phyloP scores from a whole-genome alignment of 2,329 filamentous ascomycete species.

The Apiospora hydei region DNA sequence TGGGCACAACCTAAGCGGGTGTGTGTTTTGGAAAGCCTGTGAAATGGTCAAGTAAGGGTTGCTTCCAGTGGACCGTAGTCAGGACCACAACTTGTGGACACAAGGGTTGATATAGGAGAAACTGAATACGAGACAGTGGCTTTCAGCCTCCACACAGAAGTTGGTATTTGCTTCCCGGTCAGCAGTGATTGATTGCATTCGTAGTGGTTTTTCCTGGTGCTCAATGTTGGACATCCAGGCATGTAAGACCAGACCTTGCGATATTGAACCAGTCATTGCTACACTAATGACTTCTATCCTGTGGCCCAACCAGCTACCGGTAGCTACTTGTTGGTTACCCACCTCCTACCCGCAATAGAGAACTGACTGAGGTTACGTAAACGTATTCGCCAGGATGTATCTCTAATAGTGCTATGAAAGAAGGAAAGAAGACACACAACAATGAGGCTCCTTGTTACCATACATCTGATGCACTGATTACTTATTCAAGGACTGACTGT shows the following conservation, averaged over 20 bases:
- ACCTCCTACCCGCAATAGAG: not conserved
- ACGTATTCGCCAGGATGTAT: not conserved
- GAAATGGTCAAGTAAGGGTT: slow-evolving; percentile 4
- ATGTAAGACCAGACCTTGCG: too few relatives aligned
- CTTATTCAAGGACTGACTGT: not conserved
- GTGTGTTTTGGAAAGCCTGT: slow-evolving; percentile 1
- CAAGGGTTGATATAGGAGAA: not conserved
- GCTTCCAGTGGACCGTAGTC: not conserved
- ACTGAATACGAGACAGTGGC: not conserved
- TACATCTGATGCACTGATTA: not conserved
- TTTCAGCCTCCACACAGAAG: slow-evolving; percentile 6
- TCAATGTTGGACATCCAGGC: not conserved
- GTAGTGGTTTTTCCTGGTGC: not conserved
- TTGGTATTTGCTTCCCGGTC: not conserved
- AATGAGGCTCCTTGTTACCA: not conserved
- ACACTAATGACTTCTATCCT: not conserved
- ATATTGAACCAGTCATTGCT: not conserved
- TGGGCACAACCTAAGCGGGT: not conserved
- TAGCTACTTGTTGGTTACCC: too few relatives aligned
- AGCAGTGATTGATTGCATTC: not conserved
- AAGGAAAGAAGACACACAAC: not conserved
- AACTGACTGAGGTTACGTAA: not conserved
- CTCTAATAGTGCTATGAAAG: not conserved
- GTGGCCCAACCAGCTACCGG: not conserved
- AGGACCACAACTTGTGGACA: not conserved